Evolutionary conservation across 306 rosid species (phyloP), one percentile per base, ranked within the genome.

Genomic region (Astragalus membranaceus): DNA sequence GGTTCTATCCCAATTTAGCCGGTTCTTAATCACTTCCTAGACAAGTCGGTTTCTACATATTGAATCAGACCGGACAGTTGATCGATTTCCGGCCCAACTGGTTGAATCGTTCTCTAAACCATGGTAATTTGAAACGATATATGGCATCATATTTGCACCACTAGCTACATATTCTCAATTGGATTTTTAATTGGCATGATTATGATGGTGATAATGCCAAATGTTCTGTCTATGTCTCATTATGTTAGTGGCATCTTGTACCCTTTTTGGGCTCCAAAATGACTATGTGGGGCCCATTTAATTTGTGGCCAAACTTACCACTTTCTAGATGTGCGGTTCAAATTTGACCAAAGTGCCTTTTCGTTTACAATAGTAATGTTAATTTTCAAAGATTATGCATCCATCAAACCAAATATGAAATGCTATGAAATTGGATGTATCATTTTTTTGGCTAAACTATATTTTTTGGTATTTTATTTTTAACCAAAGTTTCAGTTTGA

Each of bases 251-350:
- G 63, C 35, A 76, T 49, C 62, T 0, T 75, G 64, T 33, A 43
- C 60, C 74, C 77, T 69, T 70, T 64, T 41, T 29, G 26, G 77
- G 5, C 58, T 64, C 74, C 49, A 80, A 62, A 64, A 30, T 63
- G 57, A 9, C 46, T 30, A 1, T 17, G 36, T 63, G 6, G 74
- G 53, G 42, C 74, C 84, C 68, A 42, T 37, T 37, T 69, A 44
- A 15, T 63, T 63, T 36, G 20, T 46, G 23, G 36, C 29, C 70
- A 39, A 65, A 48, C 4, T 20, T 30, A 15, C 43, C 16, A 3
- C 37, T 47, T 59, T 35, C 54, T 10, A 36, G 8, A 1, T 1
- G 42, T 37, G 42, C 8, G 29, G 10, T 16, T 71, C 17, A 68
- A 67, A 49, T 5, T 67, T 66, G 29, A 64, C 42, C 56, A 47